These are phyloP conservation scores for Curvularia verruculosa DNA, from an alignment of 2,329 filamentous ascomycete species.

Conservation along the genomic window DNA sequence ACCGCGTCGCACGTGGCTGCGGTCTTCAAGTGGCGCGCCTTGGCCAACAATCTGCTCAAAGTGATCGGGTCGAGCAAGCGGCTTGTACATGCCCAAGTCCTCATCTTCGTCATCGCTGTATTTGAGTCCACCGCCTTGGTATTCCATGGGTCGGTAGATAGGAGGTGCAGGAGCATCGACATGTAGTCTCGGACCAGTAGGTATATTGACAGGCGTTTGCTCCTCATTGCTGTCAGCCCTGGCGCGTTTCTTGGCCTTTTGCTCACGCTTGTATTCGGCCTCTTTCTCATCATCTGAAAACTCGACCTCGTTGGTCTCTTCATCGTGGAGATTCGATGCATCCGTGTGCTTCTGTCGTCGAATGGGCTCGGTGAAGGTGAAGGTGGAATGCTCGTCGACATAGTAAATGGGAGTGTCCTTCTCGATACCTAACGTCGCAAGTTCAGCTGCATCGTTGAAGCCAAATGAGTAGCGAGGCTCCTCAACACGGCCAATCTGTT, in stretches of 20 bases:
- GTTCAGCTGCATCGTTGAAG: constrained; percentile 72
- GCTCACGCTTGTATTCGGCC: constrained; percentile 69
- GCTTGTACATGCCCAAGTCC: constrained; percentile 55
- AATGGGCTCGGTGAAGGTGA: constrained; percentile 84
- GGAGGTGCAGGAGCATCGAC: constrained; percentile 24
- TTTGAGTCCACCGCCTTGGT: constrained; percentile 47
- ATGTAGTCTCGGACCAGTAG: constrained; percentile 29
- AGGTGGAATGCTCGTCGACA: constrained; percentile 76
- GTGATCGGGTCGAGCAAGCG: constrained; percentile 55
- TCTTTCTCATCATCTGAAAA: constrained; percentile 98
- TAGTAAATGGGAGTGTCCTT: constrained; percentile 78
- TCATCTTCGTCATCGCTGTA: constrained; percentile 55
- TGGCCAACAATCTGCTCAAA: constrained; percentile 54
- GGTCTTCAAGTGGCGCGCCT: constrained; percentile 46
- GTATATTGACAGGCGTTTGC: constrained; percentile 26
- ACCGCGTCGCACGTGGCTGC: constrained; percentile 47
- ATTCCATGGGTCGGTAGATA: constrained; percentile 32
- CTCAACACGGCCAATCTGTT: constrained; percentile 84
- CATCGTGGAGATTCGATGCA: constrained; percentile 92
- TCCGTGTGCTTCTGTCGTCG: constrained; percentile 85
- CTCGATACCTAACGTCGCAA: constrained; percentile 70
- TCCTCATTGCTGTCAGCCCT: constrained; percentile 40
- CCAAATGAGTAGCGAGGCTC: constrained; percentile 85
- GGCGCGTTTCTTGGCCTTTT: constrained; percentile 65
- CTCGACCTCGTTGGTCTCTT: constrained; percentile 90